Conservation (phyloP, 2,329 filamentous ascomycete genomes). For the Didymella pomorum region DNA sequence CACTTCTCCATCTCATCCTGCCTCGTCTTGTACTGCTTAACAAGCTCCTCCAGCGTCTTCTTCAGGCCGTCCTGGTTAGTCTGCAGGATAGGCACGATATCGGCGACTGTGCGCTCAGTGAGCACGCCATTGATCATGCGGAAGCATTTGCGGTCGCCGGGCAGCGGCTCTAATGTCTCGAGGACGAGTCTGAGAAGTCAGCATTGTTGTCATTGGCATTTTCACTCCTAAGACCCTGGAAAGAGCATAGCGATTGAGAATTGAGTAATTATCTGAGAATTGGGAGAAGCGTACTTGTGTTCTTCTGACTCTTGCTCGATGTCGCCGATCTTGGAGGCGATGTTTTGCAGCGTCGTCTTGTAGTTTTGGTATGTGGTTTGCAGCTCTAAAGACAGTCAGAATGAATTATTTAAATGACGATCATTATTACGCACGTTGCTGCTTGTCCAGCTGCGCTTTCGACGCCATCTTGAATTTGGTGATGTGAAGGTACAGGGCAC, state of each 20-base stretch:
- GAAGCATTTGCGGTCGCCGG: conserved; percentile 92
- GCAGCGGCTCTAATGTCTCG: conserved; percentile 85
- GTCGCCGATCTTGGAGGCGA: conserved; percentile 95
- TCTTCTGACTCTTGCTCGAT: conserved; percentile 98
- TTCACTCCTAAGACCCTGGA: too few relatives aligned
- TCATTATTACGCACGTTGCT: conserved; percentile 67
- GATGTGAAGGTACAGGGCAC: conserved; percentile 8
- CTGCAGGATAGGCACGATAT: conserved; percentile 88
- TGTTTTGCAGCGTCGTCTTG: conserved; percentile 81
- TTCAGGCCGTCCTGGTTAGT: conserved; percentile 94
- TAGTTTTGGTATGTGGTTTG: conserved; percentile 81
- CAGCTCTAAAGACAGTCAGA: conserved; percentile 65
- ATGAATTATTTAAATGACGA: neutral
- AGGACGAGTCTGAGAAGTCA: conserved; percentile 78
- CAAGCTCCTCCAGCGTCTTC: conserved; percentile 90
- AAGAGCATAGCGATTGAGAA: neutral
- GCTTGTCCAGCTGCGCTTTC: conserved; percentile 70
- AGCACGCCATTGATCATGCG: conserved; percentile 98
- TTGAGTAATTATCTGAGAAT: neutral
- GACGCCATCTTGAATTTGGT: conserved; percentile 54
- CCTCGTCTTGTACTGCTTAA: conserved; percentile 96
- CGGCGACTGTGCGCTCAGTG: conserved; percentile 90
- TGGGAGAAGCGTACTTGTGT: conserved; percentile 77
- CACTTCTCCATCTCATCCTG: conserved; percentile 96
- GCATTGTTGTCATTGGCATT: too few relatives aligned